Evolutionary conservation across 352 stramenopile genomes (phyloP).

Genomic region (Peronospora belbahrii): DNA sequence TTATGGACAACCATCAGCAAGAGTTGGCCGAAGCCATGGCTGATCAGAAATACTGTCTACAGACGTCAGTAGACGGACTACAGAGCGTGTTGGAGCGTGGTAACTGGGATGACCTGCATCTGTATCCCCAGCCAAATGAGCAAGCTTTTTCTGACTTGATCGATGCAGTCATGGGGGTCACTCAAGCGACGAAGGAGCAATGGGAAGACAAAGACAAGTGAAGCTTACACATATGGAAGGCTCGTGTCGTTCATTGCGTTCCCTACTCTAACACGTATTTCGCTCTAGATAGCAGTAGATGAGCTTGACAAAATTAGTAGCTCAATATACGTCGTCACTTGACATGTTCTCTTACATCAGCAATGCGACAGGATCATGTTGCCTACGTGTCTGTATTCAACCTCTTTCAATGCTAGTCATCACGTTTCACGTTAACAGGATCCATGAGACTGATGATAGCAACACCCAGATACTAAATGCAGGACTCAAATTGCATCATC

Average conservation of each 20-base stretch:
- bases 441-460: too few relatives aligned
- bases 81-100: conserved; percentile 25
- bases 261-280: too few relatives aligned
- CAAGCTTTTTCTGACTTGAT: conserved; percentile 59
- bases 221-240: not conserved
- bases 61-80: conserved; percentile 39
- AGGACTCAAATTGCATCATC: too few relatives aligned
- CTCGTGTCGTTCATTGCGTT: not conserved
- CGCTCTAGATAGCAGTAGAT: too few relatives aligned
- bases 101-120: conserved; percentile 34
- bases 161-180: conserved; percentile 39
- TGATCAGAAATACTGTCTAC: conserved; percentile 47
- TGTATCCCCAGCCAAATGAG: conserved; percentile 54
- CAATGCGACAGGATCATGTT: too few relatives aligned
- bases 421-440: too few relatives aligned
- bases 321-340: too few relatives aligned
- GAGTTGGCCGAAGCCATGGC: conserved; percentile 92
- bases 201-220: conserved; percentile 4
- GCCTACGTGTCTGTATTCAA: too few relatives aligned
- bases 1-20: conserved; percentile 98
- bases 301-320: too few relatives aligned
- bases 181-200: conserved; percentile 11
- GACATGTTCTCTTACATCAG: too few relatives aligned
- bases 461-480: too few relatives aligned
- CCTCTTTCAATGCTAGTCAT: too few relatives aligned